phyloP scores from a whole-genome alignment of 1,284 basidiomycete genomes.

The Cutaneotrichosporon sp. region DNA sequence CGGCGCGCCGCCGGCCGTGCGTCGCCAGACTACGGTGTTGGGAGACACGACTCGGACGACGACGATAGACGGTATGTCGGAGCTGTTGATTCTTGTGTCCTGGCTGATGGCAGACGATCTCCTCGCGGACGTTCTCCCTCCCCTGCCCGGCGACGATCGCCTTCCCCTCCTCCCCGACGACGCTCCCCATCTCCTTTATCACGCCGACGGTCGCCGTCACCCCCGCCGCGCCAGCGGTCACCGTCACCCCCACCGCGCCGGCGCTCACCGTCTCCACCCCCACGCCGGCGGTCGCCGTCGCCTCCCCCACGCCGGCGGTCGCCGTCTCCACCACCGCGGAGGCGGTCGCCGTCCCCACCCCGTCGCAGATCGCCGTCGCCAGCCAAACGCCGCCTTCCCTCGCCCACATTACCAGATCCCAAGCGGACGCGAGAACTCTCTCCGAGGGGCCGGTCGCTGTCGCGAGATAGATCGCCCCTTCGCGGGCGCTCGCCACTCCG shows the following conservation, averaged over 20 bases:
- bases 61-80: background rate
- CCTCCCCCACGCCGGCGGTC: constrained; percentile 8
- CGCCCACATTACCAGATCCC: constrained; percentile 6
- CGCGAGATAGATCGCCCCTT: background rate
- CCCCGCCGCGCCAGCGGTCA: constrained; percentile 5
- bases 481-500: background rate
- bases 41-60: constrained; percentile 7
- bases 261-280: background rate
- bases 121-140: background rate
- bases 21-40: background rate
- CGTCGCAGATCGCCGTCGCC: constrained; percentile 8
- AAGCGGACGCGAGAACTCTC: constrained; percentile 11
- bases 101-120: background rate
- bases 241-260: background rate
- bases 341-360: background rate
- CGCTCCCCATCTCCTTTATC: background rate
- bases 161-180: background rate
- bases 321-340: background rate
- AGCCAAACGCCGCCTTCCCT: constrained; percentile 9
- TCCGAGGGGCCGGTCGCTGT: constrained; percentile 2
- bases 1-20: background rate
- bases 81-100: no score
- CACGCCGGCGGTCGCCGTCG: background rate
- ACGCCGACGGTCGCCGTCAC: background rate
- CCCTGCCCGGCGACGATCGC: background rate